Evolutionary conservation across 2,329 filamentous ascomycete species (phyloP).

Genomic region (Mycocentrospora acerina): DNA sequence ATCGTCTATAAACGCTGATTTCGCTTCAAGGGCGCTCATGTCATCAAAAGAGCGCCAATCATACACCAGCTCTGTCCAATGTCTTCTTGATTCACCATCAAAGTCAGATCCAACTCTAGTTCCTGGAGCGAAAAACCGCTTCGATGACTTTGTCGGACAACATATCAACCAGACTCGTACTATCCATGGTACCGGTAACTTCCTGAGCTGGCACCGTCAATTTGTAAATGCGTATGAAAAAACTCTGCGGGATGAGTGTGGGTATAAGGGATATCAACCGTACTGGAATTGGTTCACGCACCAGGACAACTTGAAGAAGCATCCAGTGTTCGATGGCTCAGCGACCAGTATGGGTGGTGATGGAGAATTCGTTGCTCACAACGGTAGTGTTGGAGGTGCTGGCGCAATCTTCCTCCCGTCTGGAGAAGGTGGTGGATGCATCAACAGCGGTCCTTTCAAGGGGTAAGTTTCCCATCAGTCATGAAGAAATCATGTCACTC

Average conservation of each 20-base stretch:
- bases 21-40: too few species aligned
- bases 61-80: too few species aligned
- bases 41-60: too few species aligned
- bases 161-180: conserved; percentile 29
- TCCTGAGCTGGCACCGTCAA: conserved; percentile 46
- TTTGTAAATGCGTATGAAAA: conserved; percentile 47
- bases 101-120: too few species aligned
- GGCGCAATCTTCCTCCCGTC: conserved; percentile 44
- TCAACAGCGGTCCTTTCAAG: conserved; percentile 55
- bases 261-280: conserved; percentile 45
- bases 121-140: conserved; percentile 5
- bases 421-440: conserved; percentile 58
- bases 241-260: conserved; percentile 45
- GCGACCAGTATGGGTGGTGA: conserved; percentile 50
- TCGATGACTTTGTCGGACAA: conserved; percentile 30
- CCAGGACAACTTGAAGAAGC: conserved; percentile 46
- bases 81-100: too few species aligned
- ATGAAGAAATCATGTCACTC: too few species aligned
- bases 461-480: too few species aligned
- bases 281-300: conserved; percentile 62
- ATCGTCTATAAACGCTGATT: too few species aligned
- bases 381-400: conserved; percentile 26
- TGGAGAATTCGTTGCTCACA: conserved; percentile 39
- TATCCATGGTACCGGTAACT: conserved; percentile 34
- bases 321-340: conserved; percentile 58